phyloP scores from a whole-genome alignment of 805 yeast species.

The Spathaspora hagerdaliae region DNA sequence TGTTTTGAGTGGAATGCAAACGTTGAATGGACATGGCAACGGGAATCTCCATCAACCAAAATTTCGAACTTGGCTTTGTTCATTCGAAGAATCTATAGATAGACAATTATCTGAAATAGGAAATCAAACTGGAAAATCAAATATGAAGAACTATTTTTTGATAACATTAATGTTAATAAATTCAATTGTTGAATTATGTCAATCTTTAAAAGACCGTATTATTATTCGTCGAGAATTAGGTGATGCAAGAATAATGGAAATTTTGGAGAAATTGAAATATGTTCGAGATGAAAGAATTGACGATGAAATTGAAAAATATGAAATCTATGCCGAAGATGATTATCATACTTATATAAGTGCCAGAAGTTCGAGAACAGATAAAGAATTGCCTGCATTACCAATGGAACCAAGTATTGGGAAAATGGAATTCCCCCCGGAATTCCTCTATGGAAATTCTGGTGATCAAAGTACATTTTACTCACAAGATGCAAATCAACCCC shows the following conservation, averaged over 20 bases:
- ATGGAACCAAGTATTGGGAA: background rate
- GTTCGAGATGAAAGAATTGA: conserved; percentile 27
- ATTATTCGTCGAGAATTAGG: conserved; percentile 31
- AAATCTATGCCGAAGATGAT: conserved; percentile 37
- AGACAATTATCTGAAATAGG: conserved; percentile 17
- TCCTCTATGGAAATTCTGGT: background rate
- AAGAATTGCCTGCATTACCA: background rate
- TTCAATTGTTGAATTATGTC: conserved; percentile 26
- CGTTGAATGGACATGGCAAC: conserved; percentile 9
- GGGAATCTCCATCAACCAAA: conserved; percentile 23
- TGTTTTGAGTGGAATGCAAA: conserved; percentile 27
- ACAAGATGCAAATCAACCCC: background rate
- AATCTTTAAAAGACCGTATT: conserved; percentile 22
- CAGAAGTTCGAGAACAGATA: background rate
- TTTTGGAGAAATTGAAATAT: conserved; percentile 31
- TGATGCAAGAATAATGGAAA: conserved; percentile 30
- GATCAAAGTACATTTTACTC: background rate
- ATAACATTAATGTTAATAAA: conserved; percentile 36
- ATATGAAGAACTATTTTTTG: conserved; percentile 29
- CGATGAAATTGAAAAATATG: conserved; percentile 36
- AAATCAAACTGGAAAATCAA: conserved; percentile 7
- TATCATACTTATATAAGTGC: conserved; percentile 17
- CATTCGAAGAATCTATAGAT: conserved; percentile 32
- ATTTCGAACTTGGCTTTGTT: conserved; percentile 40
- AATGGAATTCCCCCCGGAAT: background rate